Evolutionary conservation across 257 asterid species (phyloP).

Genomic region (Nicotiana otophora): DNA sequence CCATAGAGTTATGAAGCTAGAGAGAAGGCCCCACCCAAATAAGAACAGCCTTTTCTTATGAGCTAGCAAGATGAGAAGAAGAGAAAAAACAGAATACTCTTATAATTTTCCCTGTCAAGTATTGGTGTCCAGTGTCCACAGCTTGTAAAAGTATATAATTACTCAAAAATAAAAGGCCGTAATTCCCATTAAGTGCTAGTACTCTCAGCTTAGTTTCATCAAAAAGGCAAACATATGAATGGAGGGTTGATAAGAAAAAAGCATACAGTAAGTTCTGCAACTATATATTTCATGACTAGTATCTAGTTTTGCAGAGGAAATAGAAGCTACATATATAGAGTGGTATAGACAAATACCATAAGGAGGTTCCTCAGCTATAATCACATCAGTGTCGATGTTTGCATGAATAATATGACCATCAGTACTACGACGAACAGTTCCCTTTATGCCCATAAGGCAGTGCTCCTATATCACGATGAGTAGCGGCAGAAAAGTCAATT

Average conservation of each 20-base stretch:
- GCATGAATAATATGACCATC: slow-evolving; percentile 99
- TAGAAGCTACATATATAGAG: background rate
- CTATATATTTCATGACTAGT: background rate
- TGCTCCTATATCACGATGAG: slow-evolving; percentile 59
- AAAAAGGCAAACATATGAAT: background rate
- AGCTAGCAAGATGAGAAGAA: too few species aligned
- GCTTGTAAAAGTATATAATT: too few species aligned
- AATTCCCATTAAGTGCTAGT: background rate
- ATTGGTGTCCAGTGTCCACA: too few species aligned
- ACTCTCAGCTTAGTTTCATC: too few species aligned
- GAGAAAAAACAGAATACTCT: too few species aligned
- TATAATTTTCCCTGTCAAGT: too few species aligned
- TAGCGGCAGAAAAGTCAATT: slow-evolving; percentile 2
- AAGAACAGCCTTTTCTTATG: too few species aligned
- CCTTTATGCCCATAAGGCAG: slow-evolving; percentile 97
- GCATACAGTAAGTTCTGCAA: too few species aligned
- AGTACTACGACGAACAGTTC: slow-evolving; percentile 97
- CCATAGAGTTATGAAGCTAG: too few species aligned
- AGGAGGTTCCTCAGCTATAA: slow-evolving; percentile 98
- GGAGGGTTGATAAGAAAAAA: background rate
- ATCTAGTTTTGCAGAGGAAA: background rate
- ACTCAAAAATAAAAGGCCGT: too few species aligned
- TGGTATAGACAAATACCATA: slow-evolving; percentile 45
- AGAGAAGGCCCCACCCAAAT: too few species aligned
- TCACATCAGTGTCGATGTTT: slow-evolving; percentile 97